phyloP scores from a whole-genome alignment of 345 rosid species.

The Aurinia saxatilis region DNA sequence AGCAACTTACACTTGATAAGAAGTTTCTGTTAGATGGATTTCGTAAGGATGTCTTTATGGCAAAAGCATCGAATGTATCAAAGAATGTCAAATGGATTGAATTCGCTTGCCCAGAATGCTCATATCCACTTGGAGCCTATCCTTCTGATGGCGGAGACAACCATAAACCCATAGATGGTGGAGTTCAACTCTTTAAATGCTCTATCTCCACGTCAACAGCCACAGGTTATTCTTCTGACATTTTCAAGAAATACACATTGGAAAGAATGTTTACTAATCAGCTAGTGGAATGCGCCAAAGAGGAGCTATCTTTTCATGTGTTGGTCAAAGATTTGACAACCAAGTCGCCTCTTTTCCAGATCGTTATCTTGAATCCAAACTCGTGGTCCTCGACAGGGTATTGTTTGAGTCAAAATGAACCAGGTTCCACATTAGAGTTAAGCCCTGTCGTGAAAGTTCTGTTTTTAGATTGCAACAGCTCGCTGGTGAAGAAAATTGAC shows the following conservation, averaged over 20 bases:
- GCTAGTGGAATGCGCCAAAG: slow-evolving; percentile 65
- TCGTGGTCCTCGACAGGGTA: slow-evolving; percentile 60
- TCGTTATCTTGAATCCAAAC: slow-evolving; percentile 68
- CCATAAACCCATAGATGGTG: slow-evolving; percentile 51
- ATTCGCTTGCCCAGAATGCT: slow-evolving; percentile 58
- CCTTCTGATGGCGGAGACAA: slow-evolving; percentile 41
- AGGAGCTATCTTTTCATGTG: slow-evolving; percentile 78
- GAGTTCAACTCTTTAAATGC: slow-evolving; percentile 82
- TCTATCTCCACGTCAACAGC: slow-evolving; percentile 58
- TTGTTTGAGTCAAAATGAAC: slow-evolving; percentile 37
- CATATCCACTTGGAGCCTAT: slow-evolving; percentile 70
- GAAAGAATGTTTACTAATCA: slow-evolving; percentile 73
- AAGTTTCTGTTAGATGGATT: slow-evolving; percentile 68
- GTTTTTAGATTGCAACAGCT: slow-evolving; percentile 41
- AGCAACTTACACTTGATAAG: slow-evolving; percentile 41
- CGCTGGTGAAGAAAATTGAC: slow-evolving; percentile 37
- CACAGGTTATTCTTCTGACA: slow-evolving; percentile 42
- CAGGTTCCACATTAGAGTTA: slow-evolving; percentile 34
- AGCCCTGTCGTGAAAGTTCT: slow-evolving; percentile 57
- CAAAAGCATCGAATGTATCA: slow-evolving; percentile 67
- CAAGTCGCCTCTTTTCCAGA: slow-evolving; percentile 47
- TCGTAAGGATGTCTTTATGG: slow-evolving; percentile 84
- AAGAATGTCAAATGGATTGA: slow-evolving; percentile 60
- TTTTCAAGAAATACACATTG: slow-evolving; percentile 66
- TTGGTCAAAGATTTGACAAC: slow-evolving; percentile 62